Conservation (phyloP, 768 basidiomycete genomes). For the Amanita exitialis region DNA sequence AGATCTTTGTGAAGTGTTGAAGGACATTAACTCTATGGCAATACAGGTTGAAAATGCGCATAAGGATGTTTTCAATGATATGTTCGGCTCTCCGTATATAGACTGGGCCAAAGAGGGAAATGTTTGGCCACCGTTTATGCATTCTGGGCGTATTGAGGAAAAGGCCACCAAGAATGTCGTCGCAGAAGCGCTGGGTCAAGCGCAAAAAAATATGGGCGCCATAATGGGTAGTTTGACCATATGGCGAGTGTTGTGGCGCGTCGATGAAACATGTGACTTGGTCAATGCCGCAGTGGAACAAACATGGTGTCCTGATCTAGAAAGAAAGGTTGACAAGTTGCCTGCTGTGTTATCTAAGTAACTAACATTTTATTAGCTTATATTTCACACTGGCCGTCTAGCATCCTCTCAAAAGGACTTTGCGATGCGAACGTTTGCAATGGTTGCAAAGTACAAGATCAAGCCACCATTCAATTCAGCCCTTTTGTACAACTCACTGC, state of each 20-base stretch:
- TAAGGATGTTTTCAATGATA: constrained; percentile 22
- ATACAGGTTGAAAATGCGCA: constrained; percentile 28
- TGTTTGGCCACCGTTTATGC: constrained; percentile 4
- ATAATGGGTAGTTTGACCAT: constrained; percentile 34
- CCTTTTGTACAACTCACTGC: constrained; percentile 47
- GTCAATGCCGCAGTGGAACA: constrained; percentile 26
- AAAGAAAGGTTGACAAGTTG: constrained; percentile 31
- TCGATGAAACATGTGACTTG: constrained; percentile 35
- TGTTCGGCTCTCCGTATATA: constrained; percentile 21
- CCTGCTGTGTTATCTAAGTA: not conserved
- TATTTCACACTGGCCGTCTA: constrained; percentile 55
- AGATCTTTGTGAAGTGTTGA: constrained; percentile 24
- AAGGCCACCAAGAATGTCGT: constrained; percentile 18
- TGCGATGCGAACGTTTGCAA: constrained; percentile 7
- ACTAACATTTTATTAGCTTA: constrained; percentile 31
- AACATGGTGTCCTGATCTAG: constrained; percentile 36
- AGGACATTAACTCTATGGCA: constrained; percentile 25
- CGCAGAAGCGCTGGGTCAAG: constrained; percentile 23
- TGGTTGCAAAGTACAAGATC: constrained; percentile 8
- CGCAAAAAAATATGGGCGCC: constrained; percentile 24
- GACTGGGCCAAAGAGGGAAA: not conserved
- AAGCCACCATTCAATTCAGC: constrained; percentile 37
- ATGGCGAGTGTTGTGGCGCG: constrained; percentile 34
- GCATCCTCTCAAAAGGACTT: constrained; percentile 34
- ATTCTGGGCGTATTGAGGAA: not conserved